Base-by-base conservation (phyloP, 2,329 filamentous ascomycete species). In the Fusarium sp. region DNA sequence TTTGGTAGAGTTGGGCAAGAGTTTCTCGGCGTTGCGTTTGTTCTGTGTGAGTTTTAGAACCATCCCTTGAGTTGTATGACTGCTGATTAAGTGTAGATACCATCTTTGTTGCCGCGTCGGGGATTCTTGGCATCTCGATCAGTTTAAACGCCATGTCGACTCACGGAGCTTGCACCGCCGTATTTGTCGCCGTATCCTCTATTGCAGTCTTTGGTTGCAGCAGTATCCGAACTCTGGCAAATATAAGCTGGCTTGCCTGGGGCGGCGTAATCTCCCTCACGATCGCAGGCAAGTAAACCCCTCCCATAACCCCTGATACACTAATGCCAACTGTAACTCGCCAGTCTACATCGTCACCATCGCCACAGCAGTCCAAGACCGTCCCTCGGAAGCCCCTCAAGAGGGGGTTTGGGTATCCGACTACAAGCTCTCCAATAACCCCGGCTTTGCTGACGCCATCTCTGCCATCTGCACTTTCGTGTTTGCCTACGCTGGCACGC, bases 1-100 rank as follows among this genome's bases (percentile, higher is more conserved):
- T 87, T 88, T 70, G 88, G 88, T 16, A 82, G 79, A 2, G 62
- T 83, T 4, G 87, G 87, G 0, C 83, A 84, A 4, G 85, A 85
- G 64, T 63, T 86, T 25, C 81, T 88, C 25, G 83, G 81, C 3
- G 69, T 75, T 52, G 75, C 79, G 6, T 82, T 83, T 69, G 78
- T 80, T 73, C 66, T 87, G 56, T 82, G 83, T 85, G 65, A 48
- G 72, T 66, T 7, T 16, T 4, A 11, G 13, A 0, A 11, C 10
- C 30, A 10, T 9, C 10, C 8, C 1, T 32, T 10, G 1, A 3
- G 9, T 48, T 7, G 8, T 27, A 18, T 48, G 23, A 25, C 5
- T 27, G 13, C 68, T 75, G 52, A 74, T n/a, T 64, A 11, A 43
- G 1, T 6, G 3, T 50, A 74, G 72, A 57, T 54, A 75, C 72